Percentiles rank a stretch among this genome's conserved stretches.
Evolutionary conservation across 768 basidiomycete species (phyloP).

Genomic region (Tulasnella sp.): DNA sequence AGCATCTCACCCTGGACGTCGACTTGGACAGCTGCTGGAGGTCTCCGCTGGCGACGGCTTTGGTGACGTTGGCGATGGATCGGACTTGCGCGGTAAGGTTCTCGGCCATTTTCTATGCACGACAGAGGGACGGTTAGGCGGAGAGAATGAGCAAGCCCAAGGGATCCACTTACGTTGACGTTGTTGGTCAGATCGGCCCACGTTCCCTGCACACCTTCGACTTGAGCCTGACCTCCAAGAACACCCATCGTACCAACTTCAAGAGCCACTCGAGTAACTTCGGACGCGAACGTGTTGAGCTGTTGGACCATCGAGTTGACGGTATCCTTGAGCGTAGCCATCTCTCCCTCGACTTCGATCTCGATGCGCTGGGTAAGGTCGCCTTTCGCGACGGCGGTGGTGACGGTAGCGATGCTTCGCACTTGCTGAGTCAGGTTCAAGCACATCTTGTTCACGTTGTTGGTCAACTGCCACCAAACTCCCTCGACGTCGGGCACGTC

Average conservation of each 20-base stretch:
- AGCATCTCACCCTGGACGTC: slow-evolving; percentile 45
- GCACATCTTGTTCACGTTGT: too few relatives aligned
- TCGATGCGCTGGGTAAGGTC: slow-evolving; percentile 45
- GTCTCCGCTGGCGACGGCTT: slow-evolving; percentile 90
- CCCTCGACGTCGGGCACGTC: slow-evolving; percentile 18
- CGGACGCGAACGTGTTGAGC: slow-evolving; percentile 42
- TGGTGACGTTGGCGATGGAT: slow-evolving; percentile 88
- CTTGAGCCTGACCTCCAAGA: slow-evolving; percentile 43
- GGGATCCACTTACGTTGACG: slow-evolving; percentile 37
- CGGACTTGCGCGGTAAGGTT: slow-evolving; percentile 90
- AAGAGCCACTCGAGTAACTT: slow-evolving; percentile 42
- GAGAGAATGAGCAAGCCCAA: background rate
- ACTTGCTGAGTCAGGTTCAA: too few relatives aligned
- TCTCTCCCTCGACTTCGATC: slow-evolving; percentile 46
- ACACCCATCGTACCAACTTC: slow-evolving; percentile 41
- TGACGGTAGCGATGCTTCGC: slow-evolving; percentile 37
- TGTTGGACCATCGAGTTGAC: slow-evolving; percentile 45
- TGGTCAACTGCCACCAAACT: slow-evolving; percentile 42
- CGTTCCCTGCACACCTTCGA: slow-evolving; percentile 45
- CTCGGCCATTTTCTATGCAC: slow-evolving; percentile 52
- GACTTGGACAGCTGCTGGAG: slow-evolving; percentile 63
- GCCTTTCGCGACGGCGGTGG: slow-evolving; percentile 41
- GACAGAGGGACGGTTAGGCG: too few relatives aligned
- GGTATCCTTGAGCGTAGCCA: slow-evolving; percentile 44
- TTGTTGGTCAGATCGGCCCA: slow-evolving; percentile 44